phyloP scores from a whole-genome alignment of 768 basidiomycete genomes.

The Tricholoma sp. region DNA sequence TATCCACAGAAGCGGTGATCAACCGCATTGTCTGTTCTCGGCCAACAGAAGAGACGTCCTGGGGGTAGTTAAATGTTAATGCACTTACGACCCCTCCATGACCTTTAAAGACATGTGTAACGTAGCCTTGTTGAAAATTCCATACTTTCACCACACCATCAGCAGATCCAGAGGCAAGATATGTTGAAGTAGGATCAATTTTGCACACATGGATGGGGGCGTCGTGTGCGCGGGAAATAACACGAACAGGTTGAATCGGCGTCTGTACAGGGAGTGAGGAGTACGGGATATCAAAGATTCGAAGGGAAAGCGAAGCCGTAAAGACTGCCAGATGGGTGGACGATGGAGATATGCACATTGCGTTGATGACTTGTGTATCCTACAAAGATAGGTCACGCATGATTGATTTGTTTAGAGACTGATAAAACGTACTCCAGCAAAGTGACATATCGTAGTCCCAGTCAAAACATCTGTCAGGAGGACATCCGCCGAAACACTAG shows the following conservation, averaged over 20 bases:
- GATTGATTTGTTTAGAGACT: slow-evolving; percentile 1
- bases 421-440: slow-evolving; percentile 67
- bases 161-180: slow-evolving; percentile 93
- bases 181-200: slow-evolving; percentile 79
- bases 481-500: slow-evolving; percentile 84
- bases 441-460: slow-evolving; percentile 73
- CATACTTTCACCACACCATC: slow-evolving; percentile 98
- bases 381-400: slow-evolving; percentile 23
- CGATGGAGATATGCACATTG: slow-evolving; percentile 78
- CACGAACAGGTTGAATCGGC: slow-evolving; percentile 63
- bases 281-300: slow-evolving; percentile 76
- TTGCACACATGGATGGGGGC: slow-evolving; percentile 90
- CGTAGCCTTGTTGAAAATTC: slow-evolving; percentile 82
- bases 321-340: slow-evolving; percentile 73
- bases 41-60: slow-evolving; percentile 44
- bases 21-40: slow-evolving; percentile 64
- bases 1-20: slow-evolving; percentile 89
- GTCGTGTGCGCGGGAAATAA: slow-evolving; percentile 82
- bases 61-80: slow-evolving; percentile 77
- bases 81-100: slow-evolving; percentile 98
- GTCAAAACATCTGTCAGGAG: slow-evolving; percentile 75
- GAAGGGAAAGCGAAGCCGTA: slow-evolving; percentile 74
- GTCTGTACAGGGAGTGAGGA: slow-evolving; percentile 36
- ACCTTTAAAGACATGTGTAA: slow-evolving; percentile 93
- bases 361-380: slow-evolving; percentile 83